A percentile compares a stretch with the other conserved stretches of the same genome.
Conservation (phyloP, 2,329 filamentous ascomycete species). For the Neodidymelliopsis sp. region DNA sequence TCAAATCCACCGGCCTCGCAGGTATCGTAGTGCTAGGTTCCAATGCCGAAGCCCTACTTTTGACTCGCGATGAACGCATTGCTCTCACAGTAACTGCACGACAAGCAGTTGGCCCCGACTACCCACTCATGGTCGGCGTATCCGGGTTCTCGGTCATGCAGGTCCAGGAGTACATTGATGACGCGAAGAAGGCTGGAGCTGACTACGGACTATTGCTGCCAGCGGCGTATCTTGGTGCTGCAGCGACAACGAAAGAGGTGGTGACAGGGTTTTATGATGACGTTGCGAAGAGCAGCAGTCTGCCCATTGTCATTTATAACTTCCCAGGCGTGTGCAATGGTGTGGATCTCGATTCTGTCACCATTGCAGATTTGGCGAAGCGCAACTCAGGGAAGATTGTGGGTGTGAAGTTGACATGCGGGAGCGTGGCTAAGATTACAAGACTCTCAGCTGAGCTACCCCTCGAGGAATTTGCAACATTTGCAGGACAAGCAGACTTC, state of each 20-base stretch:
- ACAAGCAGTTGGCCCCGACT: conserved; percentile 52
- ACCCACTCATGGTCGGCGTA: conserved; percentile 55
- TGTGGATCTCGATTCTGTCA: conserved; percentile 72
- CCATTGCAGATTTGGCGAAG: conserved; percentile 64
- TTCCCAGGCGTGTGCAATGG: conserved; percentile 73
- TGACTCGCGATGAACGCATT: conserved; percentile 54
- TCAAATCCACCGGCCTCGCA: conserved; percentile 52
- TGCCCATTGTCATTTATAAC: conserved; percentile 76
- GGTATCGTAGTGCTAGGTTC: conserved; percentile 58
- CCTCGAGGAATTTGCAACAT: conserved; percentile 68
- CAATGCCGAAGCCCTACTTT: conserved; percentile 57
- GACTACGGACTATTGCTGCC: conserved; percentile 55
- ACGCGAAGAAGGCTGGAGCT: conserved; percentile 52
- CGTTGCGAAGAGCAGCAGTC: conserved; percentile 64
- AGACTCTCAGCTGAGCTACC: conserved; percentile 63
- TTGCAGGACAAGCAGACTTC: conserved; percentile 77
- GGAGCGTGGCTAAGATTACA: conserved; percentile 76
- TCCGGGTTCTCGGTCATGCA: conserved; percentile 54
- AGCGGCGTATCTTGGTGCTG: conserved; percentile 55
- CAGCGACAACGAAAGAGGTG: conserved; percentile 49
- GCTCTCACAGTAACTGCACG: conserved; percentile 51
- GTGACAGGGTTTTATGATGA: conserved; percentile 54
- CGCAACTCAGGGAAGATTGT: conserved; percentile 68
- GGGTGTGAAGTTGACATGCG: conserved; percentile 75
- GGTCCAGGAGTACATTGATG: conserved; percentile 53